phyloP scores from a whole-genome alignment of 1,284 basidiomycete species.

The Schizophyllum amplum region DNA sequence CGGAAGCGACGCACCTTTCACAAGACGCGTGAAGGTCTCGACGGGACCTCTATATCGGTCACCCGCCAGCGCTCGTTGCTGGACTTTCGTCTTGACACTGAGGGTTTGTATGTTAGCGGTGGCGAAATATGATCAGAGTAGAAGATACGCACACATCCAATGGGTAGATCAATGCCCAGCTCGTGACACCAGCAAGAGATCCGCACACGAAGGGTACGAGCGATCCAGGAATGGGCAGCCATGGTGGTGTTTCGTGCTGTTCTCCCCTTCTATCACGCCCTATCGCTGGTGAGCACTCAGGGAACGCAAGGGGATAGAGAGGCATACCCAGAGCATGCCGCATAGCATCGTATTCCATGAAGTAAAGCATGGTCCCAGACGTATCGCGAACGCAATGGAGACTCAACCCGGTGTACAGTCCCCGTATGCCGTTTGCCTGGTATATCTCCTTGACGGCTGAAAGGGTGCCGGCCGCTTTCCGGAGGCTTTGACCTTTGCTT shows the following conservation, averaged over 20 bases:
- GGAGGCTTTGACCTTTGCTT: constrained; percentile 58
- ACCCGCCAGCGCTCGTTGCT: constrained; percentile 80
- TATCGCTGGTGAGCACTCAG: constrained; percentile 12
- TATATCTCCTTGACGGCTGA: constrained; percentile 70
- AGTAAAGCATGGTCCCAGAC: constrained; percentile 77
- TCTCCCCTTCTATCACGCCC: constrained; percentile 37
- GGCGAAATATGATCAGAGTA: not conserved
- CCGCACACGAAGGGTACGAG: constrained; percentile 83
- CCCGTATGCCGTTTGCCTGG: constrained; percentile 54
- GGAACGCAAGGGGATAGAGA: constrained; percentile 52
- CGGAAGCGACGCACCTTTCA: constrained; percentile 46
- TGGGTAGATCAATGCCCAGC: constrained; percentile 80
- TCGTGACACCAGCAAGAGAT: constrained; percentile 69
- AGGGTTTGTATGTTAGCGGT: constrained; percentile 8
- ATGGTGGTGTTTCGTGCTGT: constrained; percentile 66
- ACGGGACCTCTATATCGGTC: constrained; percentile 57
- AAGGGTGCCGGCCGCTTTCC: constrained; percentile 65
- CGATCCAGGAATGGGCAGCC: constrained; percentile 70
- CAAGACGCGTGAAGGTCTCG: constrained; percentile 70
- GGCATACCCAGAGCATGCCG: constrained; percentile 72
- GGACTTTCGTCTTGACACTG: constrained; percentile 90
- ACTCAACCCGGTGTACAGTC: constrained; percentile 78
- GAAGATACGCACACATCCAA: constrained; percentile 61
- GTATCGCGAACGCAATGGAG: constrained; percentile 82
- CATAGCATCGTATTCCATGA: constrained; percentile 82